These are phyloP conservation scores for Diplotaxis tenuifolia DNA, from an alignment of 345 rosid genomes.

Conservation along the genomic window DNA sequence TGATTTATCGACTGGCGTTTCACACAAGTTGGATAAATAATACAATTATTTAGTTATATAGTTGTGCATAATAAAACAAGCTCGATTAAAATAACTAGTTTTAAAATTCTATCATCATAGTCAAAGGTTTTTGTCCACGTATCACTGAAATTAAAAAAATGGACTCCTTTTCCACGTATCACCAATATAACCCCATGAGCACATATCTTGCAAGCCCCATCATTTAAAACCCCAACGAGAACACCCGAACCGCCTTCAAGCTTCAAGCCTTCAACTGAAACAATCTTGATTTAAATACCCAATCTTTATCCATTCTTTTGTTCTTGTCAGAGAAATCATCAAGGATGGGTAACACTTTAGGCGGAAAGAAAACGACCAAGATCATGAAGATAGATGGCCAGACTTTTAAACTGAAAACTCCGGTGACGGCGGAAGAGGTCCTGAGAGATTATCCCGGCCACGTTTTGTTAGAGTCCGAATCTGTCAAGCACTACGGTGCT, in stretches of 20 bases:
- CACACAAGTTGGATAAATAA: background rate
- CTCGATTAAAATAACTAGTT: background rate
- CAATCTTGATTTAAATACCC: background rate
- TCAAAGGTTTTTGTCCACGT: slow-evolving; percentile 21
- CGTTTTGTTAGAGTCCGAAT: slow-evolving; percentile 77
- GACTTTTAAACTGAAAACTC: slow-evolving; percentile 69
- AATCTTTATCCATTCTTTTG: background rate
- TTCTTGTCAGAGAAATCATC: background rate
- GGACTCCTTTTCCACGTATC: slow-evolving; percentile 13
- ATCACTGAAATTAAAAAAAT: background rate
- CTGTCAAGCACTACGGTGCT: slow-evolving; percentile 73
- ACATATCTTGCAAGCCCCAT: slow-evolving; percentile 15
- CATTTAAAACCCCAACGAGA: slow-evolving; percentile 15
- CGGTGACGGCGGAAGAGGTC: slow-evolving; percentile 72
- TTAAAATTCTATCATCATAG: background rate
- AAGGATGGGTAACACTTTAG: slow-evolving; percentile 79
- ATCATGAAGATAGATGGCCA: slow-evolving; percentile 93
- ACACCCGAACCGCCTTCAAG: slow-evolving; percentile 16
- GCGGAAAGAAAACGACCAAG: slow-evolving; percentile 61
- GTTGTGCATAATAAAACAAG: background rate
- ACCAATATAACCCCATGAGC: background rate
- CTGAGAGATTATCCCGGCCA: slow-evolving; percentile 65
- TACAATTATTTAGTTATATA: background rate
- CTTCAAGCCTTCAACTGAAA: slow-evolving; percentile 18
- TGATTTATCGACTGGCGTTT: too few relatives aligned